These are phyloP conservation scores for Fusarium clavum DNA, from an alignment of 2,329 filamentous ascomycete genomes.

Conservation along the genomic window DNA sequence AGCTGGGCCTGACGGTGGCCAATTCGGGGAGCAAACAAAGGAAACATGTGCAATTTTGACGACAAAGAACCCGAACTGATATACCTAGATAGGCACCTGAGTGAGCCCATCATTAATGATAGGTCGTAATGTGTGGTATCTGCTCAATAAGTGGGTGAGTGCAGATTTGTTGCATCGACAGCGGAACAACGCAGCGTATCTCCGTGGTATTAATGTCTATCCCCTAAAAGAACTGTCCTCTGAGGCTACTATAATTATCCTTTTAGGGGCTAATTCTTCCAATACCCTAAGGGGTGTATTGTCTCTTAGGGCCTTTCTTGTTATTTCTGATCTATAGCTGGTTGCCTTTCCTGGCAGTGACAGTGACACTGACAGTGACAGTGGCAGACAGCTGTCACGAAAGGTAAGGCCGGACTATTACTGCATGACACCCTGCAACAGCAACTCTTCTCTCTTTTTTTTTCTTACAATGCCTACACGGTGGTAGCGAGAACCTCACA, in stretches of 20 bases:
- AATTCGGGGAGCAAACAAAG: background rate
- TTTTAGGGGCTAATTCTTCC: background rate
- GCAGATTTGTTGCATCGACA: background rate
- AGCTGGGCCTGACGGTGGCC: background rate
- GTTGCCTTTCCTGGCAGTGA: background rate
- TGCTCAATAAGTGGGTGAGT: background rate
- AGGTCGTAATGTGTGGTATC: background rate
- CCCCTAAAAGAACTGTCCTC: no score
- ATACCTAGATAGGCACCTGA: background rate
- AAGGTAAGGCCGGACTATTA: background rate
- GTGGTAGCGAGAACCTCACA: no score
- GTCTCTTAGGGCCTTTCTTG: background rate
- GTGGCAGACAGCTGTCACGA: background rate
- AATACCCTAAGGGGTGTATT: background rate
- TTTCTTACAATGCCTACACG: background rate
- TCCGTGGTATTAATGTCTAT: no score
- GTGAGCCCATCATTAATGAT: background rate
- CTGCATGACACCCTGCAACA: background rate
- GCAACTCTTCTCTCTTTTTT: background rate
- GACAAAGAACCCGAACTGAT: background rate
- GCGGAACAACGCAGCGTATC: background rate
- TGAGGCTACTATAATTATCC: no score
- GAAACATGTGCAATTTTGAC: background rate
- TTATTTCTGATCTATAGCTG: background rate
- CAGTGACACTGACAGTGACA: background rate